Evolutionary conservation across 139 green algal genomes (phyloP), one percentile per base, ranked within the genome.

Genomic region (Mychonastes homosphaera): DNA sequence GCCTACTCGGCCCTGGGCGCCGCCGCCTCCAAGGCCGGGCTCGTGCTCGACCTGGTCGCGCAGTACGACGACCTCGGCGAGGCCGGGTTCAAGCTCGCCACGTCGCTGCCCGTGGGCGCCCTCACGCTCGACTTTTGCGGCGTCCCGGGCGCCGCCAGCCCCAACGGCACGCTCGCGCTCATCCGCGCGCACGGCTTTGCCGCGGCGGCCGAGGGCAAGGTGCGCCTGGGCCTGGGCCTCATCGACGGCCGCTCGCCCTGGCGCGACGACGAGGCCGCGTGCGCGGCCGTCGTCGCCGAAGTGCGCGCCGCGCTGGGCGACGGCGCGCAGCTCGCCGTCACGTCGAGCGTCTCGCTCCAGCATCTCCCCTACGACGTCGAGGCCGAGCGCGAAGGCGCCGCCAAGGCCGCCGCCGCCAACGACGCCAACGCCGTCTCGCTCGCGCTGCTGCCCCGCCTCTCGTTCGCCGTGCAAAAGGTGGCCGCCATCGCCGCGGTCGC

Each of bases 401-500:
- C 10, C 36, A 44, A 44, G 36, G 36, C 10, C 12, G 12, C 36
- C 36, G 36, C 36, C 36, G 36, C 36, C 36, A 44, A 44, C 12
- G 12, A 13, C 36, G 12, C 36, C 36, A 60, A 24, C 36, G 39
- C 40, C 49, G 36, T 82, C 10, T 34, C 49, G 7, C 7, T 40
- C 0, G 56, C 52, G 3, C 62, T 83, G 43, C 35, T 56, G 19
- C 7, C 26, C 26, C 69, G 70, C 28, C 74, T 95, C 58, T 72
- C 77, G 24, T 95, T 95, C 53, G 87, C 87, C 18, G 50, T 52
- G 16, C 79, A 95, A 73, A 95, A 95, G 76, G 56, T 95, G 48
- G 53, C 24, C 0, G 77, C 84, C 47, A 53, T 91, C 5, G 40
- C 62, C 12, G 27, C 13, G 2, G 34, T 82, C 15, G 65, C 77